Evolutionary conservation across 2,329 filamentous ascomycete genomes (phyloP), one percentile per base, ranked within the genome.

Genomic region (Pseudogymnoascus sp.): DNA sequence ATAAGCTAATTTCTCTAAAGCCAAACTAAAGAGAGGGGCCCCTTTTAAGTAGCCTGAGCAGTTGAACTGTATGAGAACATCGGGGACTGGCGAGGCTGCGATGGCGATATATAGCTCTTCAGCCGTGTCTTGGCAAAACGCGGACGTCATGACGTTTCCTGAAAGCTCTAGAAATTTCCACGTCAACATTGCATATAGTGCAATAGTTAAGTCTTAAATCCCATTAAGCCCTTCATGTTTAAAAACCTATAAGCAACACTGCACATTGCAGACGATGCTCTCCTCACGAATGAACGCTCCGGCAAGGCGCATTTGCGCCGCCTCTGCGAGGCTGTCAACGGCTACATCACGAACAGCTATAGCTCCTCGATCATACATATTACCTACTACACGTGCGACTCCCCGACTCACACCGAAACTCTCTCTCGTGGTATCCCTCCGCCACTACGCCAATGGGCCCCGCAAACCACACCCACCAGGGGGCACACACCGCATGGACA

Each of bases 401-500:
- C 26, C 63, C 13, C 56, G 61, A 59, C 31, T 63, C 63, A 37
- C 29, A 66, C 64, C 62, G 64, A 66, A 53, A 35, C 63, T 79
- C 15, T 68, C 79, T 5, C 79, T 83, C 3, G 72, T 73, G 9
- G 69, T 75, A 40, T 69, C 76, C 13, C 68, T 76, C 11, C 81
- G 87, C 63, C 75, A 72, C 59, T 90, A 89, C 76, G 82, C 87
- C 64, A 87, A 86, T 79, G 88, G 89, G 70, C 81, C 75, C 67
- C 79, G 82, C 9, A 76, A 88, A 65, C 90, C 92, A 66, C 91
- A 95, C 68, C 93, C 92, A 1, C 92, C 93, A 0, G 93, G 93
- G 60, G 93, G 93, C 63, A 97, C 92, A 1, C 91, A 97, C 77
- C 89, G 89, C 67, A 97, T 97, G 93, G 87, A 97, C 73, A 77